Evolutionary conservation across 352 stramenopile species (phyloP).

Genomic region (Globisporangium lucens): DNA sequence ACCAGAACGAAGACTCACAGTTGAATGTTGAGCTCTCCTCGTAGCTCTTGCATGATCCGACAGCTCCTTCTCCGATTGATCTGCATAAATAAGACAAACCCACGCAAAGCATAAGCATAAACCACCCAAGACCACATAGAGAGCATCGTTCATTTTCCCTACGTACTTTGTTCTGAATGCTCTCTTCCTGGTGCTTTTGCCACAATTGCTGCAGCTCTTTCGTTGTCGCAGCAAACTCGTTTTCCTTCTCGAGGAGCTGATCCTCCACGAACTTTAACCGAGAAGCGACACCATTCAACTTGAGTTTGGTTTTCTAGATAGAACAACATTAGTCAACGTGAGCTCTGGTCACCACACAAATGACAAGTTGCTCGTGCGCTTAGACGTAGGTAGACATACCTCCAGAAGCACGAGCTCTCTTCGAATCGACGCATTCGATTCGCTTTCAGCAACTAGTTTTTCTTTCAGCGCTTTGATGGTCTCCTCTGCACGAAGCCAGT

Average conservation of each 20-base stretch:
- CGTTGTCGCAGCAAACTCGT: slow-evolving; percentile 8
- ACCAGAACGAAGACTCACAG: slow-evolving; percentile 5
- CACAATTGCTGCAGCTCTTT: slow-evolving; percentile 16
- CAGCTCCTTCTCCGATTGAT: slow-evolving; percentile 23
- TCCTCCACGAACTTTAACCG: background rate
- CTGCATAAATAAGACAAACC: background rate
- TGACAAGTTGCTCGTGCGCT: background rate
- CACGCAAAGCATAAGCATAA: no score
- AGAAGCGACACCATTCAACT: background rate
- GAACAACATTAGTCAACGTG: background rate
- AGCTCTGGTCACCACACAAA: no score
- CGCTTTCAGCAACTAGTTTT: slow-evolving; percentile 3
- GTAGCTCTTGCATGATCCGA: slow-evolving; percentile 24
- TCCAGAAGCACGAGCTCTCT: background rate
- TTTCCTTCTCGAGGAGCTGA: slow-evolving; percentile 12
- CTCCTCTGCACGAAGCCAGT: slow-evolving; percentile 15
- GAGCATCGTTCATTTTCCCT: background rate
- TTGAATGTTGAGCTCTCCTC: slow-evolving; percentile 21
- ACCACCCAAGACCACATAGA: background rate
- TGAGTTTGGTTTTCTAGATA: background rate
- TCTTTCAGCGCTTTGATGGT: slow-evolving; percentile 7
- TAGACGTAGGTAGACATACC: background rate
- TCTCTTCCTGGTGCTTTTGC: slow-evolving; percentile 18
- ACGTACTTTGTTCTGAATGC: slow-evolving; percentile 18
- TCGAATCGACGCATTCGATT: background rate